Base-by-base conservation (phyloP, 2,329 filamentous ascomycete species). In the Capronia americana region DNA sequence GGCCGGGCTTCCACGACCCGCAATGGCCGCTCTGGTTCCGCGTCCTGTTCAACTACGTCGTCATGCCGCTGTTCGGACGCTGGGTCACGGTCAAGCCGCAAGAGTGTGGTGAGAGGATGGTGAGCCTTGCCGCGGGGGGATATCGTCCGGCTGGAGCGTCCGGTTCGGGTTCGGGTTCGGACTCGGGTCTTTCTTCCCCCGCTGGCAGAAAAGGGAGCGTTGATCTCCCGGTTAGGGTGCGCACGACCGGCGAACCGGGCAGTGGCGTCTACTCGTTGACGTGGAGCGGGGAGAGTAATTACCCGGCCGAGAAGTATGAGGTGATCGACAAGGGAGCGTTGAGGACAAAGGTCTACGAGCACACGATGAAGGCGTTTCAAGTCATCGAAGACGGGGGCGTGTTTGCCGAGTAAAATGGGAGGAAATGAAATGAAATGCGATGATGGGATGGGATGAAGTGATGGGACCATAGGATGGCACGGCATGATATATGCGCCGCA, bases 51-150 rank as follows among this genome's bases (percentile, higher is more conserved):
- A 66, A 38, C 46, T 53, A 61, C 56, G 1, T 58, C 23, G 4
- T 62, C 26, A 1, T 53, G 44, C 74, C 74, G 2, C 30, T 78
- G 24, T 28, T 73, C 10, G 64, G 65, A 0, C 72, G 70, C 61
- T 72, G 73, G 34, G 63, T 73, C 62, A 74, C 69, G 14, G 55
- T 70, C 3, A 68, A 73, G 14, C 50, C 63, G 46, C 26, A 17
- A 8, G 74, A 73, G 11, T 76, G 74, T 66, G 77, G 77, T 2
- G 69, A 75, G 41, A 69, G 77, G 7, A 74, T 77, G 69, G 26
- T 74, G 56, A 73, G 70, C 61, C 67, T 74, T 53, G 65, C 70
- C 0, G 69, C 72, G 3, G 38, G 55, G 28, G 71, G 3, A 66
- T 70, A 20, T 67, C 62, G 73, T 3, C 69, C 71, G 10, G 34